Percentiles rank a stretch among this genome's conserved stretches.
Conservation (phyloP, 1,284 basidiomycete genomes). For the Gymnopus androsaceus region DNA sequence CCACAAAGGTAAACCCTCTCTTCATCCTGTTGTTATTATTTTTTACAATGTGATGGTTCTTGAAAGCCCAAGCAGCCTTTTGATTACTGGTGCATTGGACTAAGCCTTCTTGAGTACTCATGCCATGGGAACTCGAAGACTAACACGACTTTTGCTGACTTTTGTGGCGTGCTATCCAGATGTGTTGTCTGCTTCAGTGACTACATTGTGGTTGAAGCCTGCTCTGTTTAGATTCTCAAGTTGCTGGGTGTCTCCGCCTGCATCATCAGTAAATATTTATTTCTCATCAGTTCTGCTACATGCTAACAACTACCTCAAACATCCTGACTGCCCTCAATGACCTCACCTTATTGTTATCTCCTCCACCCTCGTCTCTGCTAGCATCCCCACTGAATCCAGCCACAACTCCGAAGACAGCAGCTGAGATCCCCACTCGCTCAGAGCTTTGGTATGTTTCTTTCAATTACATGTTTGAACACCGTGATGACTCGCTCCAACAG, state of each 20-base stretch:
- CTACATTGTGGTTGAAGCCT: too few relatives aligned
- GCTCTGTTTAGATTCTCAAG: background rate
- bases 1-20: background rate
- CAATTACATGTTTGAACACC: too few relatives aligned
- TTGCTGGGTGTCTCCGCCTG: background rate
- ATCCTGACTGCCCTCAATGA: background rate
- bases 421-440: background rate
- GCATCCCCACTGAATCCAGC: background rate
- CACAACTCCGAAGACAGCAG: background rate
- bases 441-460: conserved; percentile 1
- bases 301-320: too few relatives aligned
- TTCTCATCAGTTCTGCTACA: background rate
- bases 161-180: too few relatives aligned
- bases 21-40: background rate
- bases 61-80: background rate
- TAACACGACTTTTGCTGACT: too few relatives aligned
- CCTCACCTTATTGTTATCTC: background rate
- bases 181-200: background rate
- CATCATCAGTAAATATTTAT: background rate
- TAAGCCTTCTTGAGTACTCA: too few relatives aligned
- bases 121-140: too few relatives aligned
- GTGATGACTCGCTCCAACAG: conserved; percentile 1
- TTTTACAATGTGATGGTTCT: background rate
- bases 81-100: conserved; percentile 2
- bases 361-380: background rate